Evolutionary conservation across 179 eudicot species (phyloP).

Genomic region (Corrigiola litoralis): DNA sequence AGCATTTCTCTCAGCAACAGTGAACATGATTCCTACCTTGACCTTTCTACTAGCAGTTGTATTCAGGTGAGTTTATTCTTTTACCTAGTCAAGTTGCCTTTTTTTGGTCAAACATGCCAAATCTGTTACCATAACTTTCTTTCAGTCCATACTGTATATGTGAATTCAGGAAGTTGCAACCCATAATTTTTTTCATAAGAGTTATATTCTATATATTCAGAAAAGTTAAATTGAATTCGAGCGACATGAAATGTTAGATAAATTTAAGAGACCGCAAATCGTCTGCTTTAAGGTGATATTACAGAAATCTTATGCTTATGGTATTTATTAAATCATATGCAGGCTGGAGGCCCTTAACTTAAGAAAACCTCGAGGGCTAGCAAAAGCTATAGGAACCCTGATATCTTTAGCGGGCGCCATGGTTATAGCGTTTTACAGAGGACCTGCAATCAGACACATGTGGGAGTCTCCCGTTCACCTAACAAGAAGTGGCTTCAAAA

Average conservation of each 20-base stretch:
- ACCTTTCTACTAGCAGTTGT: constrained; percentile 38
- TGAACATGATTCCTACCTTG: constrained; percentile 39
- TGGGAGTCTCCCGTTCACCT: constrained; percentile 37
- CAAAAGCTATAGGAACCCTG: constrained; percentile 41
- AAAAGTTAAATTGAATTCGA: no score
- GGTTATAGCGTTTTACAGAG: constrained; percentile 38
- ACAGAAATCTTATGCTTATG: constrained; percentile 3
- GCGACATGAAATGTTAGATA: no score
- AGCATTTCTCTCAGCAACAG: constrained; percentile 45
- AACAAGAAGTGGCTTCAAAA: constrained; percentile 18
- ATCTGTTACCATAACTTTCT: no score
- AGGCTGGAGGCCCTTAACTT: constrained; percentile 38
- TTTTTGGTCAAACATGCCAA: no score
- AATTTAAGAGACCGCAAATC: no score
- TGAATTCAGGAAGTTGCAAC: no score
- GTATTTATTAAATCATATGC: neutral
- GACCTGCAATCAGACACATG: constrained; percentile 34
- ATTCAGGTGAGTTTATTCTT: constrained; percentile 46
- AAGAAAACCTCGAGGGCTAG: constrained; percentile 27
- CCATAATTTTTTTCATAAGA: neutral
- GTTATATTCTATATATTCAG: neutral
- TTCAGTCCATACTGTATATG: no score
- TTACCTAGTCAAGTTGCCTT: no score
- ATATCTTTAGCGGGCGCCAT: constrained; percentile 37
- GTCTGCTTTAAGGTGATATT: neutral